Evolutionary conservation across 2,329 filamentous ascomycete species (phyloP), one percentile per base, ranked within the genome.

Genomic region (Shiraia sp.): DNA sequence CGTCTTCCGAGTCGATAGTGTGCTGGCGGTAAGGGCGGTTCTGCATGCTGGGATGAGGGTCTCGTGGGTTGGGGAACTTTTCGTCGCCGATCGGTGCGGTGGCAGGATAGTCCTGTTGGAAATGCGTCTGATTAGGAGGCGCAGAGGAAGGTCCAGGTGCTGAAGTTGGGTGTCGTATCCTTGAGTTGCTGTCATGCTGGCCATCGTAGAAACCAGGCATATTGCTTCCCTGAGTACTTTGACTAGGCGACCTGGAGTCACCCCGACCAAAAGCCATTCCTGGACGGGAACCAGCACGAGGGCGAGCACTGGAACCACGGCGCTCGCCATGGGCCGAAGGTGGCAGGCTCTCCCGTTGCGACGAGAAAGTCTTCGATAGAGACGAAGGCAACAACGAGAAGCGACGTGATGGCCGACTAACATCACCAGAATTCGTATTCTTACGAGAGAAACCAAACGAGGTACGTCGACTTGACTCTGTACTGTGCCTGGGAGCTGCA

Each of bases 331-430:
- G 55, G 15, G 58, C 62, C 10, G 51, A 57, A 36, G 68, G 59
- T 31, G 65, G 56, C 39, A 60, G 45, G 29, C 59, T 59, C 14
- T 69, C 62, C 30, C 70, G 63, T 31, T 72, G 65, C 28, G 65
- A 63, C n/a, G 59, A 71, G 61, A 68, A 69, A 38, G 66, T 74
- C 49, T 71, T 69, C 23, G 75, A 76, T 39, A 78, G 69, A n/a
- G 71, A 75, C 16, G 68, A 67, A 1, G 76, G 76, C 15, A 79
- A 51, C 46, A 79, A 71, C 1, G 75, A 78, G 60, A 79, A 79
- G 23, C 76, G 67, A 30, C 75, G 65, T 6, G 70, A 72, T 3
- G 69, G 61, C 42, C 76, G 72, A 25, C 68, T 63, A 10, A 59
- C 55, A 12, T 68, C 61, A 7, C 65, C 61, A 19, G 58, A 54